Evolutionary conservation across 345 rosid species (phyloP).

Genomic region (Dipteronia dyeriana): DNA sequence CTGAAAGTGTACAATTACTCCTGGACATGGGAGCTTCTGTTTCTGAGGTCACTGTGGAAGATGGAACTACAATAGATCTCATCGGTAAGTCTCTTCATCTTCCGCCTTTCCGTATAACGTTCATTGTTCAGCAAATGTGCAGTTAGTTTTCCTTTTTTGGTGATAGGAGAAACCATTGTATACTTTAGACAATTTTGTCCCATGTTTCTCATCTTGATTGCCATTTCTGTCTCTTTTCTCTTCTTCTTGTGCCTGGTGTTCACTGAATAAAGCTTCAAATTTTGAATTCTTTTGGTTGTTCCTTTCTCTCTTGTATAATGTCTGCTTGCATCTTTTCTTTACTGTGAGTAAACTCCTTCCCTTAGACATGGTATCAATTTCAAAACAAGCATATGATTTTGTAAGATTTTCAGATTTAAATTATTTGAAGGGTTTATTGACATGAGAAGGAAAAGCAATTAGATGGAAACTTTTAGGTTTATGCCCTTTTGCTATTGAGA

Average conservation of each 20-base stretch:
- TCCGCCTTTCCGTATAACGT: background rate
- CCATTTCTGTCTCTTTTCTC: background rate
- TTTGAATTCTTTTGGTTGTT: background rate
- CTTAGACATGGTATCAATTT: background rate
- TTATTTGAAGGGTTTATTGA: background rate
- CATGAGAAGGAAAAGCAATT: background rate
- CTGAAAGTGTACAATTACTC: constrained; percentile 77
- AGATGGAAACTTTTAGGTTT: background rate
- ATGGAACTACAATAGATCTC: constrained; percentile 91
- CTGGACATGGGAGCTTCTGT: constrained; percentile 89
- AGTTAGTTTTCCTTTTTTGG: constrained; percentile 2
- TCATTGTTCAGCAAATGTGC: constrained; percentile 5
- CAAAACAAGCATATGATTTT: background rate
- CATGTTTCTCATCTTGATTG: constrained; percentile 2
- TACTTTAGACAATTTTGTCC: background rate
- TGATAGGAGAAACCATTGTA: constrained; percentile 2
- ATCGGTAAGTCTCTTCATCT: constrained; percentile 52
- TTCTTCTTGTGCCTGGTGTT: background rate
- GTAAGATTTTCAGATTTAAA: background rate
- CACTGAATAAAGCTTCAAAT: background rate
- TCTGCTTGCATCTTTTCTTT: background rate
- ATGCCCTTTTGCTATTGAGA: background rate
- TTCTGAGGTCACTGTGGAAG: constrained; percentile 75
- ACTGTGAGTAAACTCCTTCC: background rate
- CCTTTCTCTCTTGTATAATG: too few relatives aligned